Percentiles rank a stretch among this genome's conserved stretches.
phyloP scores from a whole-genome alignment of 2,329 filamentous ascomycete genomes.

The Ceratocystis huliohia region DNA sequence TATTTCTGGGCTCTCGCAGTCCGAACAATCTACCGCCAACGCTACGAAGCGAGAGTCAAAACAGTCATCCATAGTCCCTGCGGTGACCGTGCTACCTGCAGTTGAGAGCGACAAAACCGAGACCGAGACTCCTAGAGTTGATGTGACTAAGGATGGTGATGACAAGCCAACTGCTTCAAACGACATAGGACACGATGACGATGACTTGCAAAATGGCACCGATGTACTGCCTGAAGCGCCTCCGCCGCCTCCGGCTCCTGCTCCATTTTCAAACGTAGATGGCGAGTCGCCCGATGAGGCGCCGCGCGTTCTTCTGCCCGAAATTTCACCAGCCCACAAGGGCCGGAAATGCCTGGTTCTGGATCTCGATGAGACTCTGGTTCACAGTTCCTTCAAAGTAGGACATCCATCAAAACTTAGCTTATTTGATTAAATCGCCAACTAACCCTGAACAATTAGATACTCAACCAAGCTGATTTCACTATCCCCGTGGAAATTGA shows the following conservation, averaged over 20 bases:
- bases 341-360: constrained; percentile 90
- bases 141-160: constrained; percentile 58
- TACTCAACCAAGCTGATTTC: constrained; percentile 94
- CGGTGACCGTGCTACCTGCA: constrained; percentile 24
- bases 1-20: constrained; percentile 35
- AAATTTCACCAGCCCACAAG: constrained; percentile 63
- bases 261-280: constrained; percentile 13
- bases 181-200: constrained; percentile 28
- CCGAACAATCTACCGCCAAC: constrained; percentile 34
- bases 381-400: constrained; percentile 98
- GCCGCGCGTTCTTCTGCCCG: constrained; percentile 64
- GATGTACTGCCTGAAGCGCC: constrained; percentile 26
- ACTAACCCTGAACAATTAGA: constrained; percentile 39
- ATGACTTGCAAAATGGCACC: constrained; percentile 25
- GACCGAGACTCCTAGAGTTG: constrained; percentile 36
- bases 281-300: constrained; percentile 10
- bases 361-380: constrained; percentile 89
- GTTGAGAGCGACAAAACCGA: constrained; percentile 33
- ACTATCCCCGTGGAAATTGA: constrained; percentile 98
- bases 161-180: constrained; percentile 32
- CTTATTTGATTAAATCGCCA: constrained; percentile 13
- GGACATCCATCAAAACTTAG: constrained; percentile 19
- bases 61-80: constrained; percentile 30
- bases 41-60: constrained; percentile 37
- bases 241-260: constrained; percentile 29